Evolutionary conservation across 1,284 basidiomycete genomes (phyloP).

Genomic region (Ustilago shanxiensis): DNA sequence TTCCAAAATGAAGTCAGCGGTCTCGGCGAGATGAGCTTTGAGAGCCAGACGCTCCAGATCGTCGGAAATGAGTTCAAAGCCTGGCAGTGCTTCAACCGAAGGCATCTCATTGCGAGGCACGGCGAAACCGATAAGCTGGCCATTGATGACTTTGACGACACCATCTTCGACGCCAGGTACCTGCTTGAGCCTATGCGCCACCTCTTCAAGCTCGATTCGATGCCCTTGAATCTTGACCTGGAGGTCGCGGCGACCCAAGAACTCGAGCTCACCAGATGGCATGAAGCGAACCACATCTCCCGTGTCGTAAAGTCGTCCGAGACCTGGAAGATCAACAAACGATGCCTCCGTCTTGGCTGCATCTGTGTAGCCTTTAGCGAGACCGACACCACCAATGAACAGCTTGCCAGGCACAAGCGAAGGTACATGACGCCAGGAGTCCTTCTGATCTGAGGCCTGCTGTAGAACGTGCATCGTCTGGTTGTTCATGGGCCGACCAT

Average conservation of each 20-base stretch:
- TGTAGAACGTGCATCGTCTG: neutral
- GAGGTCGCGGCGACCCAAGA: neutral
- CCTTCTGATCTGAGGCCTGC: neutral
- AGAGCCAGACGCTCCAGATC: neutral
- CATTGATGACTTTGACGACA: slow-evolving; percentile 3
- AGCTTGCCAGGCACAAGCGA: neutral
- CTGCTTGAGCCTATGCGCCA: neutral
- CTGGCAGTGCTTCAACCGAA: neutral
- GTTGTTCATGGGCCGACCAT: neutral
- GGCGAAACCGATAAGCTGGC: neutral
- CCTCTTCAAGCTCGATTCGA: neutral
- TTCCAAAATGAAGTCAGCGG: neutral
- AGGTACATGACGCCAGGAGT: neutral
- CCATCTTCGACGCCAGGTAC: neutral
- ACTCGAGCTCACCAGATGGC: neutral
- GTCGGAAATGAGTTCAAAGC: neutral
- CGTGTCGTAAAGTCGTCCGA: neutral
- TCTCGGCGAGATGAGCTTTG: neutral
- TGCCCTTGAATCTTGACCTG: neutral
- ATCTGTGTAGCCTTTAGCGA: neutral
- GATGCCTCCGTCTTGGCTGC: neutral
- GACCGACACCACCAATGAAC: neutral
- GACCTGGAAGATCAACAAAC: neutral
- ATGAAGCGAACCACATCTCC: neutral
- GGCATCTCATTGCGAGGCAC: neutral